These are phyloP conservation scores for Trypanosoma theileri DNA, from an alignment of 208 protist genomes.

Conservation along the genomic window DNA sequence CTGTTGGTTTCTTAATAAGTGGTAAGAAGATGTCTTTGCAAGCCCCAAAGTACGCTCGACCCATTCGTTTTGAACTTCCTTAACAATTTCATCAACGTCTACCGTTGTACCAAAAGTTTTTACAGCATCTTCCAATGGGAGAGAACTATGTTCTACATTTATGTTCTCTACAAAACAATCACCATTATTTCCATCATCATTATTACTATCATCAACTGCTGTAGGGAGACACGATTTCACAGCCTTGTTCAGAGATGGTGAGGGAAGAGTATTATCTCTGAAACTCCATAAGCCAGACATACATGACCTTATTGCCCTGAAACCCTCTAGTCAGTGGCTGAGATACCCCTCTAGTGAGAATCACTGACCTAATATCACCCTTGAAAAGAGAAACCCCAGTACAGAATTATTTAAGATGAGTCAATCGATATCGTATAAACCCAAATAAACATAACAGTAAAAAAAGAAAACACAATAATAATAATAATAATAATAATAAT, in stretches of 20 bases:
- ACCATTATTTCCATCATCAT: background rate
- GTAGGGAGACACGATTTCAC: slow-evolving; percentile 8
- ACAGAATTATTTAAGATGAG: too few species aligned
- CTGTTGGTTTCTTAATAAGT: background rate
- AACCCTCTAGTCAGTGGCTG: too few species aligned
- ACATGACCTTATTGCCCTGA: background rate
- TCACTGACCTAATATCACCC: too few species aligned
- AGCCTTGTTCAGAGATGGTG: slow-evolving; percentile 1
- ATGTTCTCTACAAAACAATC: background rate
- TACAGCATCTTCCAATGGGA: slow-evolving; percentile 5
- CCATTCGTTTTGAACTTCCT: slow-evolving; percentile 28
- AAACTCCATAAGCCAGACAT: slow-evolving; percentile 82
- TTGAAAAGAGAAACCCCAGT: too few species aligned
- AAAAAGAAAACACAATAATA: too few species aligned
- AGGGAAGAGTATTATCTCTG: slow-evolving; percentile 25
- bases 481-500: too few species aligned
- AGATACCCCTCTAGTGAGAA: too few species aligned
- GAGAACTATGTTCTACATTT: background rate
- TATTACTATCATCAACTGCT: background rate
- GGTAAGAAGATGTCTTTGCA: slow-evolving; percentile 6
- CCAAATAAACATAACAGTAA: too few species aligned
- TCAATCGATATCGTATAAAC: too few species aligned
- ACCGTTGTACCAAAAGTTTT: slow-evolving; percentile 1
- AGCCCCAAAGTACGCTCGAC: slow-evolving; percentile 18
- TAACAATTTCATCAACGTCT: slow-evolving; percentile 20